Evolutionary conservation across 305 asterid genomes (phyloP).

Genomic region (Ilex paraguariensis): DNA sequence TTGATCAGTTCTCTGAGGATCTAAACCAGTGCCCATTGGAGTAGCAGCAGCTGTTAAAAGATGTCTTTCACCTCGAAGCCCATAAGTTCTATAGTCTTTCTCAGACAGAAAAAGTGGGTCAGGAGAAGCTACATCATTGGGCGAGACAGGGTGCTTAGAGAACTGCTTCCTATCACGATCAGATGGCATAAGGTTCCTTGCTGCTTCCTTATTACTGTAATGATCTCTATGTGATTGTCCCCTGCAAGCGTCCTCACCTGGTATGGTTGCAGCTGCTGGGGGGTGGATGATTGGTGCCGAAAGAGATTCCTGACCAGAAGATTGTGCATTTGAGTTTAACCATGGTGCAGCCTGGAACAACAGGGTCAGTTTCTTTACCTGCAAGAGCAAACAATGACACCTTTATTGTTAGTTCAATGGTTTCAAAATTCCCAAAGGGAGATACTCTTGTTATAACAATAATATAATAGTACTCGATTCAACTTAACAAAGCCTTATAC

Average conservation of each 20-base stretch:
- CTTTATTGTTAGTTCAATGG: too few relatives aligned
- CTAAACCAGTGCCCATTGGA: constrained; percentile 15
- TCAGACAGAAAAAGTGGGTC: constrained; percentile 49
- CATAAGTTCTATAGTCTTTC: constrained; percentile 63
- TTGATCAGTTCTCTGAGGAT: constrained; percentile 30
- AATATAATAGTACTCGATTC: not conserved
- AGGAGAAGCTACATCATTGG: constrained; percentile 15
- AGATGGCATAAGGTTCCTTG: constrained; percentile 19
- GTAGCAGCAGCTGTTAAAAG: constrained; percentile 20
- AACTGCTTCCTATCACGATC: constrained; percentile 22
- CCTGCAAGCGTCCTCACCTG: constrained; percentile 23
- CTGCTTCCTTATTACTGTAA: constrained; percentile 16
- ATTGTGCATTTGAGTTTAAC: constrained; percentile 29
- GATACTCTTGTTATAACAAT: not conserved
- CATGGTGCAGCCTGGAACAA: constrained; percentile 50
- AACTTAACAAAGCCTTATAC: not conserved
- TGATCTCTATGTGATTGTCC: constrained; percentile 23
- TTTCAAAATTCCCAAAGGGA: too few relatives aligned
- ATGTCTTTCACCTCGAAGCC: constrained; percentile 50
- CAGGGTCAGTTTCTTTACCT: constrained; percentile 45
- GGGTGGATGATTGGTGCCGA: constrained; percentile 13
- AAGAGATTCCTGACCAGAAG: constrained; percentile 21
- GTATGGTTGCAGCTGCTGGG: constrained; percentile 15
- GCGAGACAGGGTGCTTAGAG: constrained; percentile 13
- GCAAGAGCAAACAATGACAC: constrained; percentile 6